Conservation (phyloP, 768 basidiomycete species). For the Suillus spraguei region DNA sequence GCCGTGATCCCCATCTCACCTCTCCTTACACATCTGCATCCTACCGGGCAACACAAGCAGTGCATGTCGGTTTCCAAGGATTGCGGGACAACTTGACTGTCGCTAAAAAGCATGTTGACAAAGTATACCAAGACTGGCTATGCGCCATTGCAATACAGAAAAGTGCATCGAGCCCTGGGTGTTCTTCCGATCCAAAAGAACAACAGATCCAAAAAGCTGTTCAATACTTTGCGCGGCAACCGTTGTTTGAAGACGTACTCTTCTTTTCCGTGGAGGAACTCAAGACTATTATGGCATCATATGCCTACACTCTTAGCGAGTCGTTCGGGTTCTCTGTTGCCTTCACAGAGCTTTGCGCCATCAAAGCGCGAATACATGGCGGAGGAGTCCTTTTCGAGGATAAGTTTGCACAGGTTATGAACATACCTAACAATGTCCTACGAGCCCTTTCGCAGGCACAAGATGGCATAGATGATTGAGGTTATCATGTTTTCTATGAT, state of each 20-base stretch:
- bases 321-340: constrained; percentile 58
- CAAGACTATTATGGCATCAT: constrained; percentile 51
- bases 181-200: constrained; percentile 27
- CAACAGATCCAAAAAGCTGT: constrained; percentile 18
- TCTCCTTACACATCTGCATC: constrained; percentile 40
- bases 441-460: constrained; percentile 24
- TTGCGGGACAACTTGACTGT: constrained; percentile 40
- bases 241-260: constrained; percentile 17
- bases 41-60: constrained; percentile 12
- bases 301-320: constrained; percentile 40
- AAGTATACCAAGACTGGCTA: constrained; percentile 21
- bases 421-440: constrained; percentile 21
- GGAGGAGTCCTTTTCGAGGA: constrained; percentile 19
- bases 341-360: constrained; percentile 49
- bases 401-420: constrained; percentile 30
- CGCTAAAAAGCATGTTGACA: constrained; percentile 45
- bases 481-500: neutral
- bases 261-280: constrained; percentile 39
- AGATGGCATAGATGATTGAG: constrained; percentile 11
- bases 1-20: constrained; percentile 35
- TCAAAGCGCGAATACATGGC: constrained; percentile 52
- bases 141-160: constrained; percentile 14
- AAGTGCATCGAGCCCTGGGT: constrained; percentile 13
- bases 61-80: constrained; percentile 10
- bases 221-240: constrained; percentile 27